phyloP scores from a whole-genome alignment of 2,329 filamentous ascomycete species.

The Tolypocladium inflatum region DNA sequence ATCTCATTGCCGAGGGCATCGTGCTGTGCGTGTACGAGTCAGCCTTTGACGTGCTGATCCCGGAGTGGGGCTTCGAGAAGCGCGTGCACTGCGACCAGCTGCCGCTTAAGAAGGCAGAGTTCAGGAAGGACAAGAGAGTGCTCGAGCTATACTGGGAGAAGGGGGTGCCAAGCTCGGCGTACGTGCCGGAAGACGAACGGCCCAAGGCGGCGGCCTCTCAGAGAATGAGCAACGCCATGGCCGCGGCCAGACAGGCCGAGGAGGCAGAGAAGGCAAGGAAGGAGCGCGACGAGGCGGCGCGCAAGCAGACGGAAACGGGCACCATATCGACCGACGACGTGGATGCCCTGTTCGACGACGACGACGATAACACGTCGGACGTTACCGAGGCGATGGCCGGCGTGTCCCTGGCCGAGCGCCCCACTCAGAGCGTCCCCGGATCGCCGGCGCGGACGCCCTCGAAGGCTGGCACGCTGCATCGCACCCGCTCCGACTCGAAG shows the following conservation, averaged over 20 bases:
- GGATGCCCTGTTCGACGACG: constrained; percentile 92
- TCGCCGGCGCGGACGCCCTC: constrained; percentile 74
- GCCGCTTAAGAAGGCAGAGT: constrained; percentile 98
- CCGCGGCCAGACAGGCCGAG: constrained; percentile 71
- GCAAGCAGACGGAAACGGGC: constrained; percentile 88
- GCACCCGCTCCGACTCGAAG: constrained; percentile 91
- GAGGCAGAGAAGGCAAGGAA: constrained; percentile 72
- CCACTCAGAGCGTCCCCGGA: constrained; percentile 90
- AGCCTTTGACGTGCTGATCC: constrained; percentile 95
- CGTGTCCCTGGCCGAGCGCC: constrained; percentile 78
- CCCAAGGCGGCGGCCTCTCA: constrained; percentile 72
- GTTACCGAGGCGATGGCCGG: constrained; percentile 86
- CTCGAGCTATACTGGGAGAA: constrained; percentile 99
- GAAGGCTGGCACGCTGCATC: constrained; percentile 61
- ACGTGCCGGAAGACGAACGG: constrained; percentile 92
- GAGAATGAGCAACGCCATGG: constrained; percentile 64
- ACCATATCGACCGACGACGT: constrained; percentile 90
- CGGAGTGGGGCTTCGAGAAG: constrained; percentile 98
- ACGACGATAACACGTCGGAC: constrained; percentile 81
- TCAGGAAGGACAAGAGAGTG: constrained; percentile 88
- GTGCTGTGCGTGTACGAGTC: constrained; percentile 97
- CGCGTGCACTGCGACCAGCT: constrained; percentile 97
- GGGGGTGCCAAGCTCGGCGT: constrained; percentile 91
- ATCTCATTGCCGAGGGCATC: constrained; percentile 91
- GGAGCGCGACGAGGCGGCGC: constrained; percentile 82